Conservation (phyloP, 306 rosid genomes). For the Trifolium pratense region DNA sequence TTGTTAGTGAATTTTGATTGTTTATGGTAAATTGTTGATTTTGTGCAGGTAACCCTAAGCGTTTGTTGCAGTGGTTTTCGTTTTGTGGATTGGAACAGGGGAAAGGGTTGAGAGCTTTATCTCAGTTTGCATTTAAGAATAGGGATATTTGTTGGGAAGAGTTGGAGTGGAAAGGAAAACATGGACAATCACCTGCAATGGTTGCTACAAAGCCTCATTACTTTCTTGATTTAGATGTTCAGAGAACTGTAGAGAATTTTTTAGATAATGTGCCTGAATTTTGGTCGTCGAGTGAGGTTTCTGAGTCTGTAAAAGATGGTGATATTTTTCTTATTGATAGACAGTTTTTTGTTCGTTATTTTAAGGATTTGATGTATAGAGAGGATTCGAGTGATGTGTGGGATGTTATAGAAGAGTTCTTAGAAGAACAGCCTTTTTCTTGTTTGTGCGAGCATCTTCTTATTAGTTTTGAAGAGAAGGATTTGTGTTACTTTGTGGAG, state of each 20-base stretch:
- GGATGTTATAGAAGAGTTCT: conserved; percentile 67
- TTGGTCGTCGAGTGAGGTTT: conserved; percentile 86
- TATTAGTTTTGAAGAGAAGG: conserved; percentile 73
- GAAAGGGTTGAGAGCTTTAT: conserved; percentile 76
- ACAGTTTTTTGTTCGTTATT: conserved; percentile 64
- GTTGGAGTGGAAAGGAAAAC: conserved; percentile 96
- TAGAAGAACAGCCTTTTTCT: conserved; percentile 71
- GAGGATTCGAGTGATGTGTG: conserved; percentile 68
- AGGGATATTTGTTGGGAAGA: conserved; percentile 97
- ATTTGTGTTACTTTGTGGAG: conserved; percentile 61
- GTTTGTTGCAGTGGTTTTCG: conserved; percentile 63
- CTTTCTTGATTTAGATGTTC: conserved; percentile 83
- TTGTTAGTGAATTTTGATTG: conserved; percentile 39
- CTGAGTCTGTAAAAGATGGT: conserved; percentile 82
- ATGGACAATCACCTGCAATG: conserved; percentile 95
- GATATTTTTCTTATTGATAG: conserved; percentile 74
- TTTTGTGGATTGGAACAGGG: conserved; percentile 68
- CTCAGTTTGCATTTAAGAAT: conserved; percentile 81
- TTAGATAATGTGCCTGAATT: conserved; percentile 82
- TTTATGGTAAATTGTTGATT: background rate
- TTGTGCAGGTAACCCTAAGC: background rate
- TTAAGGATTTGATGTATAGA: conserved; percentile 70
- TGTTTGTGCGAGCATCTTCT: conserved; percentile 81
- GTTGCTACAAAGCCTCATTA: conserved; percentile 97
- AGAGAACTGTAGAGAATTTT: conserved; percentile 76